Evolutionary conservation across 139 green algal genomes (phyloP), one percentile per base, ranked within the genome.

Genomic region (Axilococcus clingmanii): DNA sequence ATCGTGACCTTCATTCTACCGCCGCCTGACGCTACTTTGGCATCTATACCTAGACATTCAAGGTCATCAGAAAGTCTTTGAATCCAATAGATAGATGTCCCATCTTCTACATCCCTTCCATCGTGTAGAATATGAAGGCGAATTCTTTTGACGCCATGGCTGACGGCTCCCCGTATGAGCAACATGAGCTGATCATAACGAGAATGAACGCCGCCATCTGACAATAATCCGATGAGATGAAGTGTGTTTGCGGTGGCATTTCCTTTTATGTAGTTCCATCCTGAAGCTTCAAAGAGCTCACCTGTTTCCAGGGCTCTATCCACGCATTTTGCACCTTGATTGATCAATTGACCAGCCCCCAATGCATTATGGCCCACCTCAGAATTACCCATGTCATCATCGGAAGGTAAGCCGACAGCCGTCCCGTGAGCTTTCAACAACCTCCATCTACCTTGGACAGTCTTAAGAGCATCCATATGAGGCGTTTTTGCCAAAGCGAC

Each of bases 341-440:
- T 79, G 16, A 94, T 77, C 4, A 95, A 61, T 57, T 94, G 84
- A 5, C 88, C 88, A 4, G 82, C 78, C 5, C 89, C 89, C 28
- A 97, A 69, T 5, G 89, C 89, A 55, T 97, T 97, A 78, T 97
- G 89, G 12, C 65, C 52, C 41, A 67, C 66, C 64, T 85, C 76
- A 43, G 53, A 78, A 74, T 95, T 94, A 28, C 86, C 88, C 89
- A 97, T 97, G 63, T 97, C 89, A 1, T 66, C 80, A 40, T 95
- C 79, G 7, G 57, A 79, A n/a, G 89, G 89, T 41, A 97, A 79
- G 7, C 89, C 89, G 11, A 97, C 89, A 3, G 83, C 82, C 4
- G 69, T 86, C 25, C 89, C 89, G 60, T 97, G 89, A 0, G 89
- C 89, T 42, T 82, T 68, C 16, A 97, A 64, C 6, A 63, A 72